Conservation (phyloP, 2,329 filamentous ascomycete genomes). For the Pseudocercospora pini-densiflorae region DNA sequence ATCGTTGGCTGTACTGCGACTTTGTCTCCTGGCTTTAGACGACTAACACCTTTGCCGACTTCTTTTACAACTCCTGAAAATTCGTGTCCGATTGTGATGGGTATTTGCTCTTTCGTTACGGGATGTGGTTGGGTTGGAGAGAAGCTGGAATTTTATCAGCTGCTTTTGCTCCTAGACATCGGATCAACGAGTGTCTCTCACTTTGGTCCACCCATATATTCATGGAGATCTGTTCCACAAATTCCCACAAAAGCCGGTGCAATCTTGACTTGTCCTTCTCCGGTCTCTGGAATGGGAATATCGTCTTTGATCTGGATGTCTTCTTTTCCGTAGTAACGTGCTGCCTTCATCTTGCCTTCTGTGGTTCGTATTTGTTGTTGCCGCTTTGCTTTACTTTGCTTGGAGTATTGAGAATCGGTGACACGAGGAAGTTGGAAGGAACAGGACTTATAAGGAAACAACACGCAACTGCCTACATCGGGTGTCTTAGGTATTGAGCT, state of each 20-base stretch:
- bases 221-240: constrained; percentile 48
- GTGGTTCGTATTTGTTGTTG: background rate
- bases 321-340: constrained; percentile 59
- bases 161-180: background rate
- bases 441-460: background rate
- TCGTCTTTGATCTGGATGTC: constrained; percentile 60
- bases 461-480: background rate
- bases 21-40: constrained; percentile 58
- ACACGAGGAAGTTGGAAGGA: background rate
- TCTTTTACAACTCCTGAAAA: constrained; percentile 65
- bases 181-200: constrained; percentile 15
- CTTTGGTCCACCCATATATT: constrained; percentile 45
- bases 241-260: constrained; percentile 56
- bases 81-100: constrained; percentile 67
- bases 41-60: constrained; percentile 51
- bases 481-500: background rate
- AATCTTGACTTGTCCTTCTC: constrained; percentile 56
- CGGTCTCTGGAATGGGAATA: constrained; percentile 53
- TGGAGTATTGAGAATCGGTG: background rate
- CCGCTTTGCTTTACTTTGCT: background rate
- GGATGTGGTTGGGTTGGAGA: constrained; percentile 59
- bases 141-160: constrained; percentile 44
- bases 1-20: constrained; percentile 66
- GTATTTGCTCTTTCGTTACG: constrained; percentile 61
- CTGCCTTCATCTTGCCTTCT: constrained; percentile 54